A percentile compares a stretch with the other conserved stretches of the same genome.
phyloP scores from a whole-genome alignment of 2,329 filamentous ascomycete genomes.

The Akanthomyces muscarius region DNA sequence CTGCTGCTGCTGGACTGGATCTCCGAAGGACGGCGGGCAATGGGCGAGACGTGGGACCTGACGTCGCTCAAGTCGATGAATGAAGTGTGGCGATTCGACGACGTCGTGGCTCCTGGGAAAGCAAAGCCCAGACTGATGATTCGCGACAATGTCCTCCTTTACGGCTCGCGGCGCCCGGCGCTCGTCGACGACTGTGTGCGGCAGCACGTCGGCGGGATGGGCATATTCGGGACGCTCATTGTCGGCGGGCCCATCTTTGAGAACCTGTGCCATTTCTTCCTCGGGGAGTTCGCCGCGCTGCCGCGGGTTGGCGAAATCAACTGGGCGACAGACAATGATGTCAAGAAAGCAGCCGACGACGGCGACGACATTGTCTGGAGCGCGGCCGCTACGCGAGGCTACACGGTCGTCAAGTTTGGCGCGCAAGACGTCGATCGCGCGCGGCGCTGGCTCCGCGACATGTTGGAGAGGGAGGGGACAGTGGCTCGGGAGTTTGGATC shows the following conservation, averaged over 20 bases:
- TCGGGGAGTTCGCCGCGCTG: constrained; percentile 66
- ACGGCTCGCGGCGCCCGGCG: constrained; percentile 38
- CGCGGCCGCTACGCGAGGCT: constrained; percentile 69
- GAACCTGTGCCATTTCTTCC: constrained; percentile 61
- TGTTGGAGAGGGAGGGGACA: constrained; percentile 67
- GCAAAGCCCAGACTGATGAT: constrained; percentile 59
- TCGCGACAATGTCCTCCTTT: constrained; percentile 74
- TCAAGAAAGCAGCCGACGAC: constrained; percentile 35
- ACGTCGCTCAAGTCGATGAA: constrained; percentile 72
- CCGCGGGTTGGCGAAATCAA: constrained; percentile 74
- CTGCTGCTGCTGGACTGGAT: constrained; percentile 85
- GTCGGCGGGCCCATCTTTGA: constrained; percentile 66
- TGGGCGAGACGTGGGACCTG: constrained; percentile 79
- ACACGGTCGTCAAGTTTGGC: constrained; percentile 82
- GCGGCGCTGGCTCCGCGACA: constrained; percentile 68
- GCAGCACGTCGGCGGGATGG: constrained; percentile 63
- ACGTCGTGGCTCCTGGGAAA: constrained; percentile 22
- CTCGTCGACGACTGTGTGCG: constrained; percentile 19
- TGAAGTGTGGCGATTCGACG: constrained; percentile 59
- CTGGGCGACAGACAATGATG: constrained; percentile 48
- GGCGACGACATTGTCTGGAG: constrained; percentile 64
- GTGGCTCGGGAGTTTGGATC: constrained; percentile 66
- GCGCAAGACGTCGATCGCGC: constrained; percentile 69
- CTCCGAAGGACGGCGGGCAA: constrained; percentile 71
- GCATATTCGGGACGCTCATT: constrained; percentile 74